Evolutionary conservation across 83 land plant species (phyloP).

Genomic region (Larix sibirica): DNA sequence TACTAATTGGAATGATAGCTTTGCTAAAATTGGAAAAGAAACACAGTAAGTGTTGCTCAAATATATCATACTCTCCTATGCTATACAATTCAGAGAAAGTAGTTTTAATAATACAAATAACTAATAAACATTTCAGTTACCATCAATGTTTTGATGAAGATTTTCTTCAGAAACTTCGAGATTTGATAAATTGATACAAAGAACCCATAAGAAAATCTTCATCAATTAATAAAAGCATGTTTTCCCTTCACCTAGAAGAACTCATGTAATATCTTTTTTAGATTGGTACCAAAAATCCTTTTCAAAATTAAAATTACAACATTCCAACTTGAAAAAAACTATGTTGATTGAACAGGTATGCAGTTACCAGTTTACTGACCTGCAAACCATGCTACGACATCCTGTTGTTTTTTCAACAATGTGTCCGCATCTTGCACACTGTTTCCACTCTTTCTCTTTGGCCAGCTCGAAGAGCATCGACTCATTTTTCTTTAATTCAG

Average conservation of each 20-base stretch:
- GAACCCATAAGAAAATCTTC: no score
- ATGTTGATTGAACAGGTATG: not conserved
- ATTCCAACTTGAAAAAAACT: no score
- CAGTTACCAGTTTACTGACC: conserved; percentile 20
- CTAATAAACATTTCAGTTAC: no score
- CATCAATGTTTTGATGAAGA: no score
- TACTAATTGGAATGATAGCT: no score
- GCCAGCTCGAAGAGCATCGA: conserved; percentile 22
- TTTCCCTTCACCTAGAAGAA: no score
- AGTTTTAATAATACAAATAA: no score
- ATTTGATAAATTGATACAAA: no score
- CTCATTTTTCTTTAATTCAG: conserved; percentile 30
- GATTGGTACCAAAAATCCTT: not conserved
- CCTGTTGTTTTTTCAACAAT: conserved; percentile 43
- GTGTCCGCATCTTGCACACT: conserved; percentile 39
- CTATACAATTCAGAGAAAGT: no score
- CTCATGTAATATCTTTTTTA: no score
- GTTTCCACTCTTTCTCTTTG: conserved; percentile 34
- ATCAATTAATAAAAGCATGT: no score
- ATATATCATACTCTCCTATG: not conserved
- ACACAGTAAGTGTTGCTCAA: not conserved
- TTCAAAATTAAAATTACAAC: not conserved
- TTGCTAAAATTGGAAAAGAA: not conserved
- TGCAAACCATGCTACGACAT: conserved; percentile 49
- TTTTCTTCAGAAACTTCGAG: no score